Evolutionary conservation across 306 rosid species (phyloP).

Genomic region (Lupinus albus): DNA sequence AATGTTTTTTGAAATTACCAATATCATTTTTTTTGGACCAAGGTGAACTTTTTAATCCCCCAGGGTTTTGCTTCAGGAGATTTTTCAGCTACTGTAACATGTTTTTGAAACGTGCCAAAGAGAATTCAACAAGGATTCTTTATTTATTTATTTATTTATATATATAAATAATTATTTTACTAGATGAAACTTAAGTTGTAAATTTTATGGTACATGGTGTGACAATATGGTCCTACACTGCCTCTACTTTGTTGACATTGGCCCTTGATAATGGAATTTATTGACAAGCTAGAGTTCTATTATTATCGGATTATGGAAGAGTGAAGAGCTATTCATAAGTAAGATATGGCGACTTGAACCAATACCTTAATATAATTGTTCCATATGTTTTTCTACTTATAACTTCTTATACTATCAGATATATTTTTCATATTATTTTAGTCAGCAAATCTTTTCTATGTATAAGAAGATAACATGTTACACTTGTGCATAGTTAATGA

Average conservation of each 20-base stretch:
- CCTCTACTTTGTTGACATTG: constrained; percentile 19
- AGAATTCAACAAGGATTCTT: constrained; percentile 38
- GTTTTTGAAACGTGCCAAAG: constrained; percentile 39
- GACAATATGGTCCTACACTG: constrained; percentile 37
- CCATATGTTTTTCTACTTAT: no score
- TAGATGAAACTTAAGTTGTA: constrained; percentile 43
- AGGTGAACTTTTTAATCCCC: constrained; percentile 42
- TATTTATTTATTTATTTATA: no score
- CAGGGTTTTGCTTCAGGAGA: constrained; percentile 36
- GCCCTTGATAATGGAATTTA: constrained; percentile 18
- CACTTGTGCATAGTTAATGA: no score
- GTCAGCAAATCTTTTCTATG: no score
- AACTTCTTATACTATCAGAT: no score
- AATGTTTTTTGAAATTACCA: constrained; percentile 32
- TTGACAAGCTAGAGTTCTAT: constrained; percentile 18
- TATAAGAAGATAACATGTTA: no score
- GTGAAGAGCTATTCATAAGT: no score
- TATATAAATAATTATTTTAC: constrained; percentile 25
- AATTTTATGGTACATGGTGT: constrained; percentile 34
- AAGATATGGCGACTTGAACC: no score
- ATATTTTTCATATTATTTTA: no score
- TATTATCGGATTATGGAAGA: no score
- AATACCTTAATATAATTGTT: no score
- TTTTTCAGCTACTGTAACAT: constrained; percentile 50
- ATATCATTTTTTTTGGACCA: constrained; percentile 40